Evolutionary conservation across 495 filamentous ascomycete species (phyloP).

Genomic region (Pyrenula massariospora): DNA sequence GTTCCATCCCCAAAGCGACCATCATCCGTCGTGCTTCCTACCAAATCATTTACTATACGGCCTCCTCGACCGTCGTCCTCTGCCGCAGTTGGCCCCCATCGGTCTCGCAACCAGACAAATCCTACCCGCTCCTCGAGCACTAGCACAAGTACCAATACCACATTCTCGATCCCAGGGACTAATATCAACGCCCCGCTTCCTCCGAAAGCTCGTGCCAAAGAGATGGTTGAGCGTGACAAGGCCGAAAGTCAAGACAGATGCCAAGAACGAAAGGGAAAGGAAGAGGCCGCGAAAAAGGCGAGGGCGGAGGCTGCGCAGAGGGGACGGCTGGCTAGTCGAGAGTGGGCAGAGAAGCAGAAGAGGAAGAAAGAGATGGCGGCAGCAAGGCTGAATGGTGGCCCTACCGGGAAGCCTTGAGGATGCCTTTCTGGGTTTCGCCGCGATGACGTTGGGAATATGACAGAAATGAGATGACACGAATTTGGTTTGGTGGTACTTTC

Average conservation of each 20-base stretch:
- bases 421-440: too few relatives aligned
- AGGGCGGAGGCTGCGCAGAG: slow-evolving; percentile 55
- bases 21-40: neutral
- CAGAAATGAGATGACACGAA: too few relatives aligned
- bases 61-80: neutral
- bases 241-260: neutral
- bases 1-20: neutral
- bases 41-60: too few relatives aligned
- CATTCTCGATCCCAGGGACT: neutral
- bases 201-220: neutral
- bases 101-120: neutral
- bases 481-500: too few relatives aligned
- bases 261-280: slow-evolving; percentile 13
- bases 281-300: slow-evolving; percentile 43
- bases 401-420: neutral
- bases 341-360: slow-evolving; percentile 61
- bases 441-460: too few relatives aligned
- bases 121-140: neutral
- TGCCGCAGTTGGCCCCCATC: neutral
- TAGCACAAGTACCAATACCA: neutral
- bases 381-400: neutral
- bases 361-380: slow-evolving; percentile 17
- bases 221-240: neutral
- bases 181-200: neutral
- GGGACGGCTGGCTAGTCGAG: slow-evolving; percentile 46